Percentiles rank a stretch among this genome's conserved stretches.
These are phyloP conservation scores for Teratosphaeriaceae sp. DNA, from an alignment of 2,329 filamentous ascomycete genomes.

Conservation along the genomic window DNA sequence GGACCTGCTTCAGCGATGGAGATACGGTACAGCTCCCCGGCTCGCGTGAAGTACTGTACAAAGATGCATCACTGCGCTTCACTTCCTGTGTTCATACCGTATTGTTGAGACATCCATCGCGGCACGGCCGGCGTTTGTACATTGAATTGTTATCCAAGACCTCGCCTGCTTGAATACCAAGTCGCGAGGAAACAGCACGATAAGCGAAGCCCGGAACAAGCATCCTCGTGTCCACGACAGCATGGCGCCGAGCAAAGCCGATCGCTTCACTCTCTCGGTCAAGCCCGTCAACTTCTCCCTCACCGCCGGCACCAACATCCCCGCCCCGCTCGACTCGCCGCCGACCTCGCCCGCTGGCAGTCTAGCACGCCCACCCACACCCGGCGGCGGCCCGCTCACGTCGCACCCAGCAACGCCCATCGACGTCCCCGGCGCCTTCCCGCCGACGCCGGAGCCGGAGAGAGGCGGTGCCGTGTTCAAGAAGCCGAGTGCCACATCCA, in stretches of 20 bases:
- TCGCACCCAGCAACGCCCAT: constrained; percentile 28
- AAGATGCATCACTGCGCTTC: too few relatives aligned
- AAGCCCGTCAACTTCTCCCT: constrained; percentile 19
- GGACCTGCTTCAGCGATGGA: too few relatives aligned
- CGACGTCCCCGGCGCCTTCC: constrained; percentile 15
- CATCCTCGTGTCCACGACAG: too few relatives aligned
- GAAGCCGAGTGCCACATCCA: constrained; percentile 3
- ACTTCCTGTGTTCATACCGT: neutral
- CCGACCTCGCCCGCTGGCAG: constrained; percentile 12
- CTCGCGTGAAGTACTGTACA: too few relatives aligned
- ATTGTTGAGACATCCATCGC: neutral
- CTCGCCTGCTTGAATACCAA: neutral
- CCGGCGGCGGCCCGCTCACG: constrained; percentile 28
- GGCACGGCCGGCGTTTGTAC: neutral
- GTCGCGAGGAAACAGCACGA: neutral
- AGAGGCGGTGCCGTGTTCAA: constrained; percentile 6
- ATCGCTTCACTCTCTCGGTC: constrained; percentile 18
- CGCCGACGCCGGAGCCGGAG: constrained; percentile 20
- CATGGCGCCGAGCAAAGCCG: constrained; percentile 7
- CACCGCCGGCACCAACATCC: constrained; percentile 21
- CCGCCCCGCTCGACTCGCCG: constrained; percentile 20
- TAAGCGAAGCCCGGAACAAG: neutral
- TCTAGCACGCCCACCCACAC: constrained; percentile 21
- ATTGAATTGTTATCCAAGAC: neutral
- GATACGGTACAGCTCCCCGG: too few relatives aligned